These are phyloP conservation scores for Exophiala bonariae DNA, from an alignment of 2,329 filamentous ascomycete species.

Conservation along the genomic window DNA sequence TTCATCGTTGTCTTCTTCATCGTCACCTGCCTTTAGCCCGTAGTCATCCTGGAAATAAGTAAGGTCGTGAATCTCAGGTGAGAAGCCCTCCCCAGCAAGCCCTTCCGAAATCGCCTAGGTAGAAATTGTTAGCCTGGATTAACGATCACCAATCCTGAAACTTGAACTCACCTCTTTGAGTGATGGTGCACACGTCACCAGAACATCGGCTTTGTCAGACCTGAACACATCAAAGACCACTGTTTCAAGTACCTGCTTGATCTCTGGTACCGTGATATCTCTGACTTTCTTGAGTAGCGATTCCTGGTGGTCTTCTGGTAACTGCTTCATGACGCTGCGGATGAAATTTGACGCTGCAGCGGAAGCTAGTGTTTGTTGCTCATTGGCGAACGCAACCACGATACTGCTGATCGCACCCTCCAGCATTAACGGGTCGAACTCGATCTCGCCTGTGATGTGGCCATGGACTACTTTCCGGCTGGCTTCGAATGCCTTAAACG, in stretches of 20 bases:
- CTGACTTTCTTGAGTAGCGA: conserved; percentile 75
- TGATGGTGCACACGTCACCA: conserved; percentile 82
- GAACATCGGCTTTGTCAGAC: conserved; percentile 76
- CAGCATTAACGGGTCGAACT: conserved; percentile 77
- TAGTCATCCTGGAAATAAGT: conserved; percentile 88
- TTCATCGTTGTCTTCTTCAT: conserved; percentile 60
- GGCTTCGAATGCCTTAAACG: conserved; percentile 79
- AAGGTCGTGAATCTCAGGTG: conserved; percentile 70
- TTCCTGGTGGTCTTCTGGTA: conserved; percentile 76
- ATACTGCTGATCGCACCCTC: conserved; percentile 90
- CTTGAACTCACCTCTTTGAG: conserved; percentile 75
- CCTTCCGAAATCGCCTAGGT: conserved; percentile 70
- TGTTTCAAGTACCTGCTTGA: conserved; percentile 71
- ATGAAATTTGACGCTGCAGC: conserved; percentile 84
- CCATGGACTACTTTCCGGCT: conserved; percentile 72
- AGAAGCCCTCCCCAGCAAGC: conserved; percentile 75
- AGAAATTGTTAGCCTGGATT: conserved; percentile 24
- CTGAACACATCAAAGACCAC: conserved; percentile 79
- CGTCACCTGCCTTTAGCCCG: conserved; percentile 67
- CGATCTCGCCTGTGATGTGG: conserved; percentile 68
- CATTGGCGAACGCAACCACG: conserved; percentile 81
- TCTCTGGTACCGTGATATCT: conserved; percentile 72
- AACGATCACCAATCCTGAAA: conserved; percentile 9
- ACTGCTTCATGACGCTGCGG: conserved; percentile 72
- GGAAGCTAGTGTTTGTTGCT: conserved; percentile 79